These are phyloP conservation scores for Anthracocystis panici-leucophaei DNA, from an alignment of 1,284 basidiomycete genomes.

Conservation along the genomic window DNA sequence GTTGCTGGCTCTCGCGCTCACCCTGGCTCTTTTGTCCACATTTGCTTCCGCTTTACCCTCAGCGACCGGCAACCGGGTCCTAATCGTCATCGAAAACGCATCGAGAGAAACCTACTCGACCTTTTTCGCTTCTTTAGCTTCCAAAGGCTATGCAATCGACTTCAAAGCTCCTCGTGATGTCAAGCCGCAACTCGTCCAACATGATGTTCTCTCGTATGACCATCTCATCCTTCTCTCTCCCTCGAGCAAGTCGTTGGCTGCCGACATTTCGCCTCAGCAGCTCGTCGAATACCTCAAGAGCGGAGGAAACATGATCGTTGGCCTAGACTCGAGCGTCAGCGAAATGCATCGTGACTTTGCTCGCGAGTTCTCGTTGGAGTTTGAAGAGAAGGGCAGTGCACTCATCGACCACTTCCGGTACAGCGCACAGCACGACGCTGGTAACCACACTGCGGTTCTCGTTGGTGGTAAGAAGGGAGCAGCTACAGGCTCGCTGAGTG, in stretches of 20 bases:
- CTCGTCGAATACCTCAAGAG: constrained; percentile 79
- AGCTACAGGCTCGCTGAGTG: constrained; percentile 8
- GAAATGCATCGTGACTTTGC: constrained; percentile 73
- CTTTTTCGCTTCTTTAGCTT: constrained; percentile 41
- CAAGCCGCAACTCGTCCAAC: constrained; percentile 48
- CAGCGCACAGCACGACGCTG: constrained; percentile 37
- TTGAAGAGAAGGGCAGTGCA: constrained; percentile 70
- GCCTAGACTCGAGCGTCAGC: constrained; percentile 76
- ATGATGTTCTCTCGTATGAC: constrained; percentile 63
- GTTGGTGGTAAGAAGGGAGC: constrained; percentile 40
- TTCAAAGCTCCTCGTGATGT: constrained; percentile 39
- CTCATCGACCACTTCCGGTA: constrained; percentile 72
- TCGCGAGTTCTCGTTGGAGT: constrained; percentile 74
- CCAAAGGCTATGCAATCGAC: constrained; percentile 51
- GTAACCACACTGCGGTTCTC: constrained; percentile 57
- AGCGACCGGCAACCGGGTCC: constrained; percentile 60
- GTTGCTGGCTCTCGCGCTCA: constrained; percentile 7
- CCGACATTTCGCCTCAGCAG: constrained; percentile 84
- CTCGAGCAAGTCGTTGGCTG: constrained; percentile 73
- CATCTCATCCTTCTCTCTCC: constrained; percentile 62
- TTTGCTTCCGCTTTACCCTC: constrained; percentile 38
- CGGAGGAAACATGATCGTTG: constrained; percentile 84
- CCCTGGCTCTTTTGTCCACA: constrained; percentile 21
- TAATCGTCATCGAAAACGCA: constrained; percentile 52
- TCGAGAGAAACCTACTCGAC: constrained; percentile 34